Evolutionary conservation across 495 filamentous ascomycete species (phyloP), one percentile per base, ranked within the genome.

Genomic region (Chaetomium cochliodes): DNA sequence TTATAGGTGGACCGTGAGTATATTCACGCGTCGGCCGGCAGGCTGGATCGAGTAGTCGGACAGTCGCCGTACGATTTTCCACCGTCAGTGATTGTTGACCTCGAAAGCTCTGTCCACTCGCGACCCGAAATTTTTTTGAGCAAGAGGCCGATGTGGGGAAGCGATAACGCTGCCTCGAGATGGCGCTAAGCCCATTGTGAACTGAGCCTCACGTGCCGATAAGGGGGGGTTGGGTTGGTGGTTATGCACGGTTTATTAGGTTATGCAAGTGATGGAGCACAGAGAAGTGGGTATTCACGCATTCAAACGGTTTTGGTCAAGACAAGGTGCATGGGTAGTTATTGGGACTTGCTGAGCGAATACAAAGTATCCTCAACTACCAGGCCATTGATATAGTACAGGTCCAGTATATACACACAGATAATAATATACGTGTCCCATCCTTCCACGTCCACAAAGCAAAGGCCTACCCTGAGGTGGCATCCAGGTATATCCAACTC

Each of bases 61-160:
- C 68, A 64, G 65, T 55, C 50, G 69, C 69, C 69, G 63, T 60
- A 23, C 63, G 65, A 67, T 66, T 64, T 59, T 58, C 63, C 65
- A 65, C 65, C 60, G 55, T 52, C 28, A 53, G 52, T 62, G 57
- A 22, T 58, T 44, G 58, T 64, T 42, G 57, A 46, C 49, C 22
- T 11, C 63, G 16, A 42, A 51, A 56, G 59, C 52, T 55, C 52
- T 47, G 25, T 50, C 16, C 54, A 59, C 53, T 57, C 30, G 58
- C 15, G 20, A 50, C 66, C 64, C 55, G 60, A 73, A 68, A 65
- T 70, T 71, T 72, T 70, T 69, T 64, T 55, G 39, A 30, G 46
- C 64, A 22, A 54, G 64, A 2, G 6, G 62, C 13, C 8, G n/a
- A 39, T 67, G 70, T 69, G 67, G 70, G 63, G 67, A 62, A 61